Evolutionary conservation across 495 filamentous ascomycete genomes (phyloP).

Genomic region (Penicillium bialowiezense): DNA sequence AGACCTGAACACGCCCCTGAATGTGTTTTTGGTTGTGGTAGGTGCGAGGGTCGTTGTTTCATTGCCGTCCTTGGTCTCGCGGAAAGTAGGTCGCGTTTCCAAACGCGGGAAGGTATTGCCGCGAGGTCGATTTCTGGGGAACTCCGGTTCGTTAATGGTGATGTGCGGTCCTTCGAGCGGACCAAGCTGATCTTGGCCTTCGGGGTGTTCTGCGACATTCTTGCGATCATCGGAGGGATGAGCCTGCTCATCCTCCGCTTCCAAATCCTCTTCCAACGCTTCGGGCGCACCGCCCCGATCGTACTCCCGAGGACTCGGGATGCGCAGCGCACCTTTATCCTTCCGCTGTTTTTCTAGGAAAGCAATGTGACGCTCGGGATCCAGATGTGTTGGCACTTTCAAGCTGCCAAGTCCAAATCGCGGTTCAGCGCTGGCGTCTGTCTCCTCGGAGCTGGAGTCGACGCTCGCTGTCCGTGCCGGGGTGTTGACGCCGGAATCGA

Average conservation of each 20-base stretch:
- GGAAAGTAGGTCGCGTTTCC: slow-evolving; percentile 37
- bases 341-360: slow-evolving; percentile 84
- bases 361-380: slow-evolving; percentile 75
- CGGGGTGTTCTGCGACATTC: slow-evolving; percentile 1
- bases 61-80: slow-evolving; percentile 23
- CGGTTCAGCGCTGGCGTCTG: slow-evolving; percentile 10
- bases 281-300: slow-evolving; percentile 73
- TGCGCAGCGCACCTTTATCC: slow-evolving; percentile 69
- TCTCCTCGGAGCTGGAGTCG: slow-evolving; percentile 17
- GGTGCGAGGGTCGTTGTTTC: slow-evolving; percentile 12
- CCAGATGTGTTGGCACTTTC: slow-evolving; percentile 50
- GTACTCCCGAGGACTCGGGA: slow-evolving; percentile 83
- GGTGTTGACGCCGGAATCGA: slow-evolving; percentile 22
- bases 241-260: slow-evolving; percentile 23
- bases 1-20: slow-evolving; percentile 37
- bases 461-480: slow-evolving; percentile 17
- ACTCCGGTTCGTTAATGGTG: slow-evolving; percentile 61
- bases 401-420: slow-evolving; percentile 29
- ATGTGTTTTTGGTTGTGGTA: slow-evolving; percentile 29
- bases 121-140: slow-evolving; percentile 29
- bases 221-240: slow-evolving; percentile 9
- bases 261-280: slow-evolving; percentile 52
- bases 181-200: slow-evolving; percentile 23
- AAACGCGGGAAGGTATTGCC: slow-evolving; percentile 40
- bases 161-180: slow-evolving; percentile 51